phyloP scores from a whole-genome alignment of 1,284 basidiomycete species.

The Tremellales sp. region DNA sequence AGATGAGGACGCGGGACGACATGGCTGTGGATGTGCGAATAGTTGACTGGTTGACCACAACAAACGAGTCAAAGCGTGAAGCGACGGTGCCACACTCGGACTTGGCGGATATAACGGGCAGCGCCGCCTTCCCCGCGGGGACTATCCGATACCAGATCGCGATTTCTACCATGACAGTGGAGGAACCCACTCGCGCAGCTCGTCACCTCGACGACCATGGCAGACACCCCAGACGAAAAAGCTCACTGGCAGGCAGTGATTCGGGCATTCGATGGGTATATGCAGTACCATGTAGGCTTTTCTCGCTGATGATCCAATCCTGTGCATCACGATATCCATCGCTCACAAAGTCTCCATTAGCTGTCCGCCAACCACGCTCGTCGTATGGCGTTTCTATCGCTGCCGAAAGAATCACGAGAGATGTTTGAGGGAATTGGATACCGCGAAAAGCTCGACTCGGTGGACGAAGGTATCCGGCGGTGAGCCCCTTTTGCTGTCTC shows the following conservation, averaged over 20 bases:
- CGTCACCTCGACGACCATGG: no score
- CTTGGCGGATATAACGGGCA: background rate
- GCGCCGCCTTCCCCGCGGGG: background rate
- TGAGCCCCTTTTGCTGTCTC: no score
- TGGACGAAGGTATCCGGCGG: conserved; percentile 50
- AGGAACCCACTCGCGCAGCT: no score
- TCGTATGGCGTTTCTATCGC: conserved; percentile 41
- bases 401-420: conserved; percentile 36
- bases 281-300: conserved; percentile 46
- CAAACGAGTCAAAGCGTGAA: background rate
- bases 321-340: background rate
- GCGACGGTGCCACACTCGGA: background rate
- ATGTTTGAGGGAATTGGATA: conserved; percentile 43
- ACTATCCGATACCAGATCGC: no score
- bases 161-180: no score
- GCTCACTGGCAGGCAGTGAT: conserved; percentile 44
- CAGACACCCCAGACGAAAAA: conserved; percentile 34
- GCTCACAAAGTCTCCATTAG: conserved; percentile 15
- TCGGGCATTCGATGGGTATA: conserved; percentile 44
- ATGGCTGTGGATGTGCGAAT: background rate
- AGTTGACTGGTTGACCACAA: background rate
- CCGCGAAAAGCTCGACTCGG: conserved; percentile 47
- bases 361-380: conserved; percentile 46
- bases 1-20: conserved; percentile 3
- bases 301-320: background rate